phyloP scores from a whole-genome alignment of 2,329 filamentous ascomycete genomes.

The Aspergillus texensis region DNA sequence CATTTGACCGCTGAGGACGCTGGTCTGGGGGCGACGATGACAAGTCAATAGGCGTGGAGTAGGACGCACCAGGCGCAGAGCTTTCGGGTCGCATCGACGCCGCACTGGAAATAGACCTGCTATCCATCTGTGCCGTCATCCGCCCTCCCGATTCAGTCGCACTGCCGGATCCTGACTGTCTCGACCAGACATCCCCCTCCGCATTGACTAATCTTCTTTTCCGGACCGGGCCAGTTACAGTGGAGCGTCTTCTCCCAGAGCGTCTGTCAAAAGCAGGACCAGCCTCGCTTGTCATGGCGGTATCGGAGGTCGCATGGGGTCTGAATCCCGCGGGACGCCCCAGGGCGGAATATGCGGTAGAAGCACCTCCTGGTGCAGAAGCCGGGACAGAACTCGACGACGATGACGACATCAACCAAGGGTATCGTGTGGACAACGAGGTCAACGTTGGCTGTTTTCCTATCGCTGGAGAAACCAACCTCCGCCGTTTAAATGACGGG shows the following conservation, averaged over 20 bases:
- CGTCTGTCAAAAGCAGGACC: conserved; percentile 21
- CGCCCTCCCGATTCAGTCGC: conserved; percentile 20
- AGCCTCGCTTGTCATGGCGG: conserved; percentile 18
- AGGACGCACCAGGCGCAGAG: conserved; percentile 31
- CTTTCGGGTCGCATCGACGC: conserved; percentile 16
- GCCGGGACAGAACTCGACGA: conserved; percentile 23
- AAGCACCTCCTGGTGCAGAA: conserved; percentile 14
- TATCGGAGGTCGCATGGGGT: conserved; percentile 21
- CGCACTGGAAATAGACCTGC: conserved; percentile 29
- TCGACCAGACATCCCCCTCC: conserved; percentile 30
- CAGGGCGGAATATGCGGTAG: conserved; percentile 13
- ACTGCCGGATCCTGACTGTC: conserved; percentile 16
- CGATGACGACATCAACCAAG: conserved; percentile 28
- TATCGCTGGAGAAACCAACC: conserved; percentile 32
- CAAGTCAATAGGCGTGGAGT: conserved; percentile 37
- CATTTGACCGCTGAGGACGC: conserved; percentile 9
- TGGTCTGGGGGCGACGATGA: conserved; percentile 32
- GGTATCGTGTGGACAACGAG: neutral
- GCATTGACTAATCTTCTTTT: conserved; percentile 47
- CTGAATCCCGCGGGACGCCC: conserved; percentile 11
- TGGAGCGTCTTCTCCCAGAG: conserved; percentile 24
- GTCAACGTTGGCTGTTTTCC: conserved; percentile 12
- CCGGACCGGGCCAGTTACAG: conserved; percentile 36
- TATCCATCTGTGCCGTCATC: conserved; percentile 20
- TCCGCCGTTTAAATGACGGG: conserved; percentile 35